Percentiles rank a stretch among this genome's conserved stretches.
Evolutionary conservation across 192 early-diverging fungal species (phyloP).

Genomic region (Gaertneriomyces semiglobifer): DNA sequence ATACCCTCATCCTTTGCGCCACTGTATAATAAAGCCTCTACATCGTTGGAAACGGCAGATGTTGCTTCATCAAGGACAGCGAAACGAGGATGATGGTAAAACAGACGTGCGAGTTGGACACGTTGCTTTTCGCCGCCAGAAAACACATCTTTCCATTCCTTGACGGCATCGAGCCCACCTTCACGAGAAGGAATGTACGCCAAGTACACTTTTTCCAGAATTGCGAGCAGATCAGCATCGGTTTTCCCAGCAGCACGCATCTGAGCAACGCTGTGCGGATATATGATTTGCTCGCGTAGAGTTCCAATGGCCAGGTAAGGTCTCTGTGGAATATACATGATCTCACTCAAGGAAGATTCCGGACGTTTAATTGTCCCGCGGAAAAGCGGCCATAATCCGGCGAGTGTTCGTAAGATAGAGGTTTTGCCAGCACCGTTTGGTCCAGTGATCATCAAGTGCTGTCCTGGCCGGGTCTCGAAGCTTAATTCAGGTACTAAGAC

Average conservation of each 20-base stretch:
- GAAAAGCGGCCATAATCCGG: constrained; percentile 94
- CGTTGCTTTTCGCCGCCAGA: constrained; percentile 76
- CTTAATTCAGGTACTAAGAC: constrained; percentile 49
- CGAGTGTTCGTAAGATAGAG: constrained; percentile 92
- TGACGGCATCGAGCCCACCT: constrained; percentile 58
- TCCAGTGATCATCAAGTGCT: constrained; percentile 88
- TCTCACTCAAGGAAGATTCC: constrained; percentile 51
- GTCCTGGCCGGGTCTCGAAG: constrained; percentile 85
- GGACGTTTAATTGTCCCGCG: constrained; percentile 55
- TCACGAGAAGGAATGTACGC: constrained; percentile 62
- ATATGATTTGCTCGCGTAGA: constrained; percentile 93
- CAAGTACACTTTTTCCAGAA: constrained; percentile 83
- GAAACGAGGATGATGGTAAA: constrained; percentile 92
- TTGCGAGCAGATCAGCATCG: constrained; percentile 73
- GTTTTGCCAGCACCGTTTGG: constrained; percentile 91
- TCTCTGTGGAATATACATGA: constrained; percentile 97
- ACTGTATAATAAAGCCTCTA: constrained; percentile 82
- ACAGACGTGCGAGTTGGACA: constrained; percentile 94
- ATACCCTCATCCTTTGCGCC: constrained; percentile 62
- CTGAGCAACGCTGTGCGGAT: constrained; percentile 75
- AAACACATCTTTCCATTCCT: constrained; percentile 74
- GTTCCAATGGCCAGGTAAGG: constrained; percentile 94
- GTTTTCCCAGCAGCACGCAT: constrained; percentile 55
- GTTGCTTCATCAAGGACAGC: constrained; percentile 97
- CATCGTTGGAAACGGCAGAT: constrained; percentile 85